A percentile compares a stretch with the other conserved stretches of the same genome.
Evolutionary conservation across 495 filamentous ascomycete species (phyloP).

Genomic region (Cetradonia linearis): DNA sequence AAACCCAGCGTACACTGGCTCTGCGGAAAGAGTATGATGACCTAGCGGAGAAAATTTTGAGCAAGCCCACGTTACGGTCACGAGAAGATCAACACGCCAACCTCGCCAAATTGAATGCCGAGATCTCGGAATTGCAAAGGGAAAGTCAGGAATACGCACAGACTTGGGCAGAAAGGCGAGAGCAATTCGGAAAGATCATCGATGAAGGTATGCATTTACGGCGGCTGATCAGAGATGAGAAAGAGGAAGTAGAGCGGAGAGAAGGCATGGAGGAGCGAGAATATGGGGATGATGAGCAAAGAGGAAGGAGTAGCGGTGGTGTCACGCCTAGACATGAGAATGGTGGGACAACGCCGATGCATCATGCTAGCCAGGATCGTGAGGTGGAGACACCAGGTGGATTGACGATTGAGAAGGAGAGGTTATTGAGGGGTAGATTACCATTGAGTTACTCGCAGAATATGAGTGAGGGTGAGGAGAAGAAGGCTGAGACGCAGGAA

Average conservation of each 20-base stretch:
- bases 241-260: conserved; percentile 68
- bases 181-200: conserved; percentile 84
- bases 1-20: conserved; percentile 63
- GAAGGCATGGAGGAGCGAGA: conserved; percentile 71
- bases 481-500: conserved; percentile 25
- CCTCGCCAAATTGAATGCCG: conserved; percentile 68
- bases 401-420: conserved; percentile 34
- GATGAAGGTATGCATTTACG: conserved; percentile 82
- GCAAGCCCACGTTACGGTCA: conserved; percentile 64
- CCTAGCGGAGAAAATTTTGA: conserved; percentile 74
- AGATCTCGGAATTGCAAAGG: conserved; percentile 77
- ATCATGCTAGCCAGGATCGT: conserved; percentile 36
- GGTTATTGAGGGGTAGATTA: conserved; percentile 28
- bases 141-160: conserved; percentile 72
- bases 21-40: conserved; percentile 81
- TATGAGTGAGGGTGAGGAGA: conserved; percentile 27
- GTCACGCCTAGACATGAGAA: conserved; percentile 59
- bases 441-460: conserved; percentile 35
- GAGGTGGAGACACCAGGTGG: conserved; percentile 28
- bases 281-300: conserved; percentile 57
- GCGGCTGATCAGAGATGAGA: conserved; percentile 83
- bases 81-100: conserved; percentile 73
- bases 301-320: conserved; percentile 42
- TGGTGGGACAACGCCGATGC: conserved; percentile 38
- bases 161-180: conserved; percentile 77